Evolutionary conservation across 2,329 filamentous ascomycete species (phyloP).

Genomic region (Penicillium oxalicum): DNA sequence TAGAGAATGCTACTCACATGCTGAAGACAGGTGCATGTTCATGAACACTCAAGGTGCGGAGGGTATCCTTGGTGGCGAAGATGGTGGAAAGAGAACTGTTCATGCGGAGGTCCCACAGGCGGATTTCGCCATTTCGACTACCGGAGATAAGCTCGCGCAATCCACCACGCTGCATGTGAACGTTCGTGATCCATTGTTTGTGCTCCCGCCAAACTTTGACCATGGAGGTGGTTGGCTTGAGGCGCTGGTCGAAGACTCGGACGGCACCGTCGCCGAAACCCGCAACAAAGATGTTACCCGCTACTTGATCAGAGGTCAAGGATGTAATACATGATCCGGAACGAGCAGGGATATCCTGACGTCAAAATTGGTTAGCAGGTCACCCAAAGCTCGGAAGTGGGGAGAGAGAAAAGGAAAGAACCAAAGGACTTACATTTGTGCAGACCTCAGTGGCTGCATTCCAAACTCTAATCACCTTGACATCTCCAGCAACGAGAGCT

Average conservation of each 20-base stretch:
- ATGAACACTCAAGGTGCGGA: conserved; percentile 84
- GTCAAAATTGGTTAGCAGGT: not conserved
- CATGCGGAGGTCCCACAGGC: conserved; percentile 92
- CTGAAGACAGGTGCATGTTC: conserved; percentile 96
- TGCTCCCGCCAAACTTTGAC: conserved; percentile 96
- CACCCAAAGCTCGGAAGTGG: not conserved
- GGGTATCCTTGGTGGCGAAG: conserved; percentile 66
- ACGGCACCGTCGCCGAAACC: conserved; percentile 95
- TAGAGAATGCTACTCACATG: conserved; percentile 57
- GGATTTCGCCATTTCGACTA: conserved; percentile 86
- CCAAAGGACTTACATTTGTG: conserved; percentile 51
- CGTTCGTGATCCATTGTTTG: conserved; percentile 88
- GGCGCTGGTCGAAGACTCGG: conserved; percentile 84
- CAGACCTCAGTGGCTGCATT: conserved; percentile 91
- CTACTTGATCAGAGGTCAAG: conserved; percentile 94
- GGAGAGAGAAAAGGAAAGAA: not conserved
- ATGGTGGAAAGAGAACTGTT: conserved; percentile 69
- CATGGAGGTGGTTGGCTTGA: conserved; percentile 82
- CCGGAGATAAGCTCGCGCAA: conserved; percentile 86
- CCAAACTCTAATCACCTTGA: conserved; percentile 93
- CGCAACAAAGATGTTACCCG: conserved; percentile 90
- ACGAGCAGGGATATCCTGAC: conserved; percentile 78
- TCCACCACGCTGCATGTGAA: conserved; percentile 94
- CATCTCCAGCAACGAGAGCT: conserved; percentile 90
- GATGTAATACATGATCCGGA: conserved; percentile 95